A percentile compares a stretch with the other conserved stretches of the same genome.
phyloP scores from a whole-genome alignment of 108 stramenopile genomes.

The Aurantiochytrium sp. region DNA sequence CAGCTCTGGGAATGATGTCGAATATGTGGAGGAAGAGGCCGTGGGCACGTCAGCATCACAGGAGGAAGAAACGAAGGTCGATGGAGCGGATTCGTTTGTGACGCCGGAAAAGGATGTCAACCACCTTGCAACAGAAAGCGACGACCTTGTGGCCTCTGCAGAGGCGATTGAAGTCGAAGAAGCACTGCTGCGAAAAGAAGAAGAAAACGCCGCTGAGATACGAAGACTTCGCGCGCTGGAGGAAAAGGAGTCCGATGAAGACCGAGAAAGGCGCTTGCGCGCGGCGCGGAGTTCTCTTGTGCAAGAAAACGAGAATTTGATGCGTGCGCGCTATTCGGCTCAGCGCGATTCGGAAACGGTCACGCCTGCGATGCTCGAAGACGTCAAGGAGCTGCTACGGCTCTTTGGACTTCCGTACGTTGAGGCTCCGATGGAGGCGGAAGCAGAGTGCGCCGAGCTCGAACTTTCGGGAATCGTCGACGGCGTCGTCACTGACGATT shows the following conservation, averaged over 20 bases:
- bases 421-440: slow-evolving; percentile 92
- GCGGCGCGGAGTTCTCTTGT: neutral
- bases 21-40: too few relatives aligned
- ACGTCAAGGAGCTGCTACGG: slow-evolving; percentile 70
- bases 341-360: slow-evolving; percentile 70
- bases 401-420: slow-evolving; percentile 91
- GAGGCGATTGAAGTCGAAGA: neutral
- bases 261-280: neutral
- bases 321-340: neutral
- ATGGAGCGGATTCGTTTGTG: too few relatives aligned
- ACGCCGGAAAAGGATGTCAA: too few relatives aligned
- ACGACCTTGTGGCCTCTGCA: neutral
- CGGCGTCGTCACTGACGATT: slow-evolving; percentile 95
- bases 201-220: too few relatives aligned
- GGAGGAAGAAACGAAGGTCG: too few relatives aligned
- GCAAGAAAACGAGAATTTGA: neutral
- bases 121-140: neutral
- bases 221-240: too few relatives aligned
- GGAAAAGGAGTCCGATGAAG: neutral
- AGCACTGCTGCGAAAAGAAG: too few relatives aligned
- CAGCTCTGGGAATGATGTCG: too few relatives aligned
- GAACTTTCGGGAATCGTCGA: slow-evolving; percentile 80
- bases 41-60: too few relatives aligned
- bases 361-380: slow-evolving; percentile 87
- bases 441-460: slow-evolving; percentile 84